phyloP scores from a whole-genome alignment of 129 eudicot species.

The Tagetes patula region DNA sequence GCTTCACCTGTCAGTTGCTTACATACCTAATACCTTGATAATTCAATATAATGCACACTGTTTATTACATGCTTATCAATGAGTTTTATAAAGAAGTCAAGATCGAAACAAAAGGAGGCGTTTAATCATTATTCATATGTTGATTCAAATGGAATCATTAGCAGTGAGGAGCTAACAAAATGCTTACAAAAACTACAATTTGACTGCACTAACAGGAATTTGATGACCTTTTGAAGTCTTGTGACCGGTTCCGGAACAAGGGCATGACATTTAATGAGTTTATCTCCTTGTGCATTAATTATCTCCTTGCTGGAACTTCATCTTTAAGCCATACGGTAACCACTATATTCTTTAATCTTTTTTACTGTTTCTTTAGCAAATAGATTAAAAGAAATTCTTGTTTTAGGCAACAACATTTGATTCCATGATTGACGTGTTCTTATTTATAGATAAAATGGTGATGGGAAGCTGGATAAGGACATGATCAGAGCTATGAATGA shows the following conservation, averaged over 20 bases:
- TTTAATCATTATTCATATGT: too few species aligned
- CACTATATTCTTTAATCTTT: constrained; percentile 1
- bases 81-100: too few species aligned
- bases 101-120: too few species aligned
- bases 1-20: too few species aligned
- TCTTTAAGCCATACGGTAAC: constrained; percentile 36
- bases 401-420: constrained; percentile 52
- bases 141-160: constrained; percentile 53
- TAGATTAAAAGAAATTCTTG: neutral
- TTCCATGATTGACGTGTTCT: constrained; percentile 53
- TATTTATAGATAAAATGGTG: constrained; percentile 68
- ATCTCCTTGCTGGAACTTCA: constrained; percentile 46
- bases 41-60: too few species aligned
- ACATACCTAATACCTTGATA: too few species aligned
- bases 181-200: constrained; percentile 46
- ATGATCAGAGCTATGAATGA: constrained; percentile 55
- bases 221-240: too few species aligned
- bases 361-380: neutral
- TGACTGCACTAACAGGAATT: constrained; percentile 46
- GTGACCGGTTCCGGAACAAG: constrained; percentile 43
- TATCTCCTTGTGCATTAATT: constrained; percentile 53
- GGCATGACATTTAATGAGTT: constrained; percentile 61
- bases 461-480: constrained; percentile 65
- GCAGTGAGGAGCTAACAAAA: too few species aligned
- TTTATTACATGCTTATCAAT: too few species aligned